These are phyloP conservation scores for Salmacisia buchloeana DNA, from an alignment of 1,284 basidiomycete species.

Conservation along the genomic window DNA sequence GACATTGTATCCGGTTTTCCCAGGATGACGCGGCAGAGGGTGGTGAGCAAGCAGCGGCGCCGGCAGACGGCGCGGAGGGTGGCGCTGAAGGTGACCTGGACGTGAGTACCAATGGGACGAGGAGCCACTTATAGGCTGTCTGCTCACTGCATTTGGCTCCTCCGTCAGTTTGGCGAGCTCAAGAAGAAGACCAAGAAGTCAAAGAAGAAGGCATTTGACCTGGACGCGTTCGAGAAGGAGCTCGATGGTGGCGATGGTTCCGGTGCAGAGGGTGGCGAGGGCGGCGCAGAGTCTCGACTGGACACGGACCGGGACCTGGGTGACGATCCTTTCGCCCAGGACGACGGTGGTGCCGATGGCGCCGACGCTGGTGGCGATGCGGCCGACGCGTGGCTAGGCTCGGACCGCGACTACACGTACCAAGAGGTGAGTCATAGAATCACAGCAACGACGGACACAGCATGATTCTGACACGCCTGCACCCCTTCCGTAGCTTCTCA, in stretches of 20 bases:
- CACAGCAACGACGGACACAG: neutral
- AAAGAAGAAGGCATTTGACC: constrained; percentile 50
- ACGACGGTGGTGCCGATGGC: constrained; percentile 24
- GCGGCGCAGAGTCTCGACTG: constrained; percentile 61
- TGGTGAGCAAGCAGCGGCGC: constrained; percentile 26
- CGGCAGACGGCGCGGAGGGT: constrained; percentile 23
- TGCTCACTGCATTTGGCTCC: neutral
- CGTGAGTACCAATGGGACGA: constrained; percentile 40
- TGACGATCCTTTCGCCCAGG: constrained; percentile 39
- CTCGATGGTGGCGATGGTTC: constrained; percentile 56
- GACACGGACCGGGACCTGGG: constrained; percentile 50
- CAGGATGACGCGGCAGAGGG: constrained; percentile 26
- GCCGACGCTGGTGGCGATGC: constrained; percentile 20
- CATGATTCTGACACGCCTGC: neutral
- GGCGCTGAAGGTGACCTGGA: constrained; percentile 46
- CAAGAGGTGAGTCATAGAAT: constrained; percentile 63
- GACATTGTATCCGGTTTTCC: neutral
- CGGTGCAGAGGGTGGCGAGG: constrained; percentile 55
- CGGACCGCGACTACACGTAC: constrained; percentile 90
- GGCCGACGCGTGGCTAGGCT: constrained; percentile 67
- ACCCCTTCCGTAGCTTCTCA: constrained; percentile 64
- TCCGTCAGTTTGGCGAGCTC: constrained; percentile 55
- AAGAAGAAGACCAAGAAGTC: constrained; percentile 56
- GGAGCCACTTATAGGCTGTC: neutral
- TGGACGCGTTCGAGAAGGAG: constrained; percentile 51